Percentiles rank a stretch among this genome's conserved stretches.
These are phyloP conservation scores for Capillidium heterosporum DNA, from an alignment of 371 early-diverging fungal species.

Conservation along the genomic window DNA sequence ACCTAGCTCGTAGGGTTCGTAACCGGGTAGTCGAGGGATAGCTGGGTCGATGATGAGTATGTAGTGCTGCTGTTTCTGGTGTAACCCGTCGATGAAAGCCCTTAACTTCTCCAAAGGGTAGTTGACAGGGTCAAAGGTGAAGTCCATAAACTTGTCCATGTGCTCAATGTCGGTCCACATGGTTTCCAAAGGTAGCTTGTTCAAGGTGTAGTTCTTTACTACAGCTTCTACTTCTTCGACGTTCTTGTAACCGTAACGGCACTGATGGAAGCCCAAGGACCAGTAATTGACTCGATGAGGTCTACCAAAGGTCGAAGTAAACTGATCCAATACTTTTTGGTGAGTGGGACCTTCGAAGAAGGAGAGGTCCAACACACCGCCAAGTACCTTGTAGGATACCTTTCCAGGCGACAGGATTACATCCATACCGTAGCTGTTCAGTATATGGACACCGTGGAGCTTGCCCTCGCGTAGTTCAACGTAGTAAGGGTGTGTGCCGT, in stretches of 20 bases:
- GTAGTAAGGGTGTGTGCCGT: slow-evolving; percentile 56
- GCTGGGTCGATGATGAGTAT: slow-evolving; percentile 37
- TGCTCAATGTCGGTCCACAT: slow-evolving; percentile 59
- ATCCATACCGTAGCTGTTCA: slow-evolving; percentile 62
- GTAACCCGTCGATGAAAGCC: slow-evolving; percentile 14
- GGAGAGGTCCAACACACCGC: slow-evolving; percentile 41
- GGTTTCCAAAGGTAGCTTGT: slow-evolving; percentile 41
- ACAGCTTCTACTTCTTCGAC: slow-evolving; percentile 32
- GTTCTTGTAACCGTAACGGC: slow-evolving; percentile 40
- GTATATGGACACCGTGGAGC: slow-evolving; percentile 32
- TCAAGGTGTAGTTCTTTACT: slow-evolving; percentile 23
- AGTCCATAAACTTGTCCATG: slow-evolving; percentile 31
- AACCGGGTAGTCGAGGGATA: slow-evolving; percentile 18
- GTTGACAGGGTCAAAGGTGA: slow-evolving; percentile 23
- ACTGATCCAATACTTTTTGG: slow-evolving; percentile 32
- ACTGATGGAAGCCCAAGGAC: slow-evolving; percentile 3
- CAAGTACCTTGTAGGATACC: slow-evolving; percentile 42
- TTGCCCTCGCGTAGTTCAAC: slow-evolving; percentile 39
- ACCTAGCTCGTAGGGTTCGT: slow-evolving; percentile 23
- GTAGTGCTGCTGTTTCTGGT: slow-evolving; percentile 18
- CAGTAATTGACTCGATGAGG: slow-evolving; percentile 32
- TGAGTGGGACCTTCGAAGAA: slow-evolving; percentile 44
- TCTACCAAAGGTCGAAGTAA: slow-evolving; percentile 44
- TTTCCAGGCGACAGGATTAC: slow-evolving; percentile 25
- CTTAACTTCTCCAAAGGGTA: slow-evolving; percentile 19